Conservation (phyloP, 805 yeast genomes). For the Jamesozyma lodderae region DNA sequence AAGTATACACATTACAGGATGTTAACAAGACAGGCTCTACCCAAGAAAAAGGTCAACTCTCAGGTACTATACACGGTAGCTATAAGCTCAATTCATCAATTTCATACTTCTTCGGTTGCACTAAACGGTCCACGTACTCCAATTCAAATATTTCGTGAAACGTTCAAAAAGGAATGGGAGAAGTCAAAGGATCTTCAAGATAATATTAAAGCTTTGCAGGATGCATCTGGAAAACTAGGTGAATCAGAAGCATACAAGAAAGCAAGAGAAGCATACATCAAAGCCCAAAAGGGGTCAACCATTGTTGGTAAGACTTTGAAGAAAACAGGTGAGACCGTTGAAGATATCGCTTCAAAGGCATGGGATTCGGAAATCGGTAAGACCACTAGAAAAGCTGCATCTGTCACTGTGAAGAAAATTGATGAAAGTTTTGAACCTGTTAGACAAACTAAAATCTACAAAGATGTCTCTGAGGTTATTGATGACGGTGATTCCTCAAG, state of each 20-base stretch:
- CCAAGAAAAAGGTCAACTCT: neutral
- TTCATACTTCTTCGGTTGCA: conserved; percentile 1
- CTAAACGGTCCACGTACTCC: conserved; percentile 42
- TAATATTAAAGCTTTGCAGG: conserved; percentile 87
- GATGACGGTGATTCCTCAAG: conserved; percentile 84
- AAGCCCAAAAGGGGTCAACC: conserved; percentile 65
- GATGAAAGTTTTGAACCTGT: conserved; percentile 87
- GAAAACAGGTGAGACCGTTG: conserved; percentile 91
- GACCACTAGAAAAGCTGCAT: conserved; percentile 80
- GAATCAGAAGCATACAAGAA: conserved; percentile 88
- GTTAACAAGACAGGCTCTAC: neutral
- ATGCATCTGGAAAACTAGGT: conserved; percentile 89
- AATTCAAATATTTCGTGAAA: conserved; percentile 83
- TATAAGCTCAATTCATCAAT: neutral
- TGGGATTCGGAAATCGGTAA: conserved; percentile 95
- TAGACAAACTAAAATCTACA: conserved; percentile 79
- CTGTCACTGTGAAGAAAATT: conserved; percentile 72
- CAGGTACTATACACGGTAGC: neutral
- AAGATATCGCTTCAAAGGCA: conserved; percentile 78
- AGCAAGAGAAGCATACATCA: conserved; percentile 87
- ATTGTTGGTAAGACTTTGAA: conserved; percentile 66
- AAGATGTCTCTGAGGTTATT: conserved; percentile 78
- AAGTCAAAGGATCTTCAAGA: conserved; percentile 84
- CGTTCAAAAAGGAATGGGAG: conserved; percentile 85
- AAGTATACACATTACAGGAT: too few relatives aligned